phyloP scores from a whole-genome alignment of 2,329 filamentous ascomycete species.

The Xylariales sp. region DNA sequence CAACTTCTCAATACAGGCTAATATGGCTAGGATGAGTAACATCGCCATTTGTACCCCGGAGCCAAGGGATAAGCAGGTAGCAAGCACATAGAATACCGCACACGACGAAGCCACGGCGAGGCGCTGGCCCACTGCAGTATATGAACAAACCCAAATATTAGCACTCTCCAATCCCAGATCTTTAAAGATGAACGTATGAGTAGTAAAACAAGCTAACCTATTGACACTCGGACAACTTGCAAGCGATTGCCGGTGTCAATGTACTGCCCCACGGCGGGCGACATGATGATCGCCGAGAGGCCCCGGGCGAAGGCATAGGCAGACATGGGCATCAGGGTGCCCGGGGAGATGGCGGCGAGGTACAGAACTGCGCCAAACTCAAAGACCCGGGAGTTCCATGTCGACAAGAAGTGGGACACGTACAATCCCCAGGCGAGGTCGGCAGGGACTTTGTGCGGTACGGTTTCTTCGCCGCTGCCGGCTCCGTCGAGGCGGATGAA shows the following conservation, averaged over 20 bases:
- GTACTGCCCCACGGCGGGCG: slow-evolving; percentile 51
- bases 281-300: slow-evolving; percentile 52
- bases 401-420: slow-evolving; percentile 56
- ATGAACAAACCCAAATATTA: too few species aligned
- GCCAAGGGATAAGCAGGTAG: slow-evolving; percentile 9
- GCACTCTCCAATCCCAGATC: too few species aligned
- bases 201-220: too few species aligned
- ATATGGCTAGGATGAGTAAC: slow-evolving; percentile 34
- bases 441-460: too few species aligned
- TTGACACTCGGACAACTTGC: slow-evolving; percentile 45
- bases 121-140: too few species aligned
- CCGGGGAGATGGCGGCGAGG: slow-evolving; percentile 49
- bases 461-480: too few species aligned
- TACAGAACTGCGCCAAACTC: slow-evolving; percentile 60
- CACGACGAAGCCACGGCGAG: slow-evolving; percentile 44
- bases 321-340: slow-evolving; percentile 61
- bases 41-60: slow-evolving; percentile 19
- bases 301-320: slow-evolving; percentile 64
- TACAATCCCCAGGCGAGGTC: too few species aligned
- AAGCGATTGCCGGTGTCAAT: slow-evolving; percentile 55
- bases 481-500: too few species aligned
- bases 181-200: too few species aligned
- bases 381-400: slow-evolving; percentile 61
- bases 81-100: slow-evolving; percentile 35
- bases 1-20: slow-evolving; percentile 68